These are phyloP conservation scores for Amoebophrya sp. DNA, from an alignment of 169 alveolate genomes.

Conservation along the genomic window DNA sequence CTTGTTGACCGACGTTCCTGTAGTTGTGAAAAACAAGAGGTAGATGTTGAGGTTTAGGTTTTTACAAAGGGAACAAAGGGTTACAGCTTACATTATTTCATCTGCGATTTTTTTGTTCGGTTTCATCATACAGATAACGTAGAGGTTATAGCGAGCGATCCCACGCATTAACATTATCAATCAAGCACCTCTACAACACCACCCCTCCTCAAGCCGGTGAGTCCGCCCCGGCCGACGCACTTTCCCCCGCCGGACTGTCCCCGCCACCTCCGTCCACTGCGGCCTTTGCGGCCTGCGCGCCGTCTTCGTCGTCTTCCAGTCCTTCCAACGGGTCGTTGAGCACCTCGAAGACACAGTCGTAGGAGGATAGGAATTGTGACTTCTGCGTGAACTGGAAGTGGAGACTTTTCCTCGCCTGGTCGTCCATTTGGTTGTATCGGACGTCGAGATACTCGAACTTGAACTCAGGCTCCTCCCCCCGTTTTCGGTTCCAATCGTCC, in stretches of 20 bases:
- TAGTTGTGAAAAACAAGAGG: too few species aligned
- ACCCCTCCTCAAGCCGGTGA: too few species aligned
- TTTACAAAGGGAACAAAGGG: too few species aligned
- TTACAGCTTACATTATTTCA: too few species aligned
- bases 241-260: background rate
- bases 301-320: background rate
- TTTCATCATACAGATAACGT: too few species aligned
- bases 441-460: background rate
- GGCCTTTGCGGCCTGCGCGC: background rate
- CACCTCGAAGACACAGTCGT: background rate
- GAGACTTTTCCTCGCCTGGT: background rate
- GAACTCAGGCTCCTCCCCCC: background rate
- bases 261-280: background rate
- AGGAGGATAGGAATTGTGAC: background rate
- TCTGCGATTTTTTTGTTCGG: too few species aligned
- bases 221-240: background rate
- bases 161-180: too few species aligned
- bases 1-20: too few species aligned
- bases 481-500: background rate
- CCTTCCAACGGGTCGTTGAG: background rate
- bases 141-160: too few species aligned
- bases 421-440: background rate
- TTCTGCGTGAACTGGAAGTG: background rate
- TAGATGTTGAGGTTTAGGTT: too few species aligned
- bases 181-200: too few species aligned